Evolutionary conservation across 306 rosid species (phyloP), one percentile per base, ranked within the genome.

Genomic region (Dalbergia cultrata): DNA sequence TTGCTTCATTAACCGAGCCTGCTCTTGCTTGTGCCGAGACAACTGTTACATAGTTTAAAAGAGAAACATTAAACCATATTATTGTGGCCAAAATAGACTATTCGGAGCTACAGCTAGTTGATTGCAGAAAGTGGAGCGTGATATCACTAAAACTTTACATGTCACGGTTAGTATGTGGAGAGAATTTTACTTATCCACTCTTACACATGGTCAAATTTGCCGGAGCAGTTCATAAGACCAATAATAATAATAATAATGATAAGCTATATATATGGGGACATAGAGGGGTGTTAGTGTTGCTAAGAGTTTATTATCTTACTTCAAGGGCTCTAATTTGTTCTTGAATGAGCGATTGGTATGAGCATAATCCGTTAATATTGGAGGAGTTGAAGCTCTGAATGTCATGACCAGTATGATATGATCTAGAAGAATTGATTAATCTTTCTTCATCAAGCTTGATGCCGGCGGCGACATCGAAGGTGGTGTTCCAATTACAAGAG

Each of bases 281-380:
- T 26, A 26, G 31, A 10, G 9, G 49, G 19, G 11, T 66, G 71
- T 35, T 16, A 54, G 1, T 12, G 22, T 22, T 26, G 13, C 2
- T 1, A 26, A 26, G 31, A 26, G 31, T 18, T 10, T 2, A 6
- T 16, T 49, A 4, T 47, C 53, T 85, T 83, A 87, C 94, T 83
- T 88, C 86, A 47, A 82, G 52, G 22, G 90, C 89, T 70, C 87
- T 90, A 57, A 85, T 80, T 87, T 88, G 97, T 56, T 86, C 71
- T 34, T 74, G 66, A 56, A 85, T 47, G 31, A 84, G 85, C 56
- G 74, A 53, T 54, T 67, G 88, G 53, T 58, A 9, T 2, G 83
- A 67, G 7, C 8, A 65, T 33, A 71, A 26, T 47, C 22, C 76
- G 31, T 4, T 66, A 44, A 4, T 66, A 44, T 74, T 44, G 21